Conservation (phyloP, 2,329 filamentous ascomycete genomes). For the Penicillium occitanis region DNA sequence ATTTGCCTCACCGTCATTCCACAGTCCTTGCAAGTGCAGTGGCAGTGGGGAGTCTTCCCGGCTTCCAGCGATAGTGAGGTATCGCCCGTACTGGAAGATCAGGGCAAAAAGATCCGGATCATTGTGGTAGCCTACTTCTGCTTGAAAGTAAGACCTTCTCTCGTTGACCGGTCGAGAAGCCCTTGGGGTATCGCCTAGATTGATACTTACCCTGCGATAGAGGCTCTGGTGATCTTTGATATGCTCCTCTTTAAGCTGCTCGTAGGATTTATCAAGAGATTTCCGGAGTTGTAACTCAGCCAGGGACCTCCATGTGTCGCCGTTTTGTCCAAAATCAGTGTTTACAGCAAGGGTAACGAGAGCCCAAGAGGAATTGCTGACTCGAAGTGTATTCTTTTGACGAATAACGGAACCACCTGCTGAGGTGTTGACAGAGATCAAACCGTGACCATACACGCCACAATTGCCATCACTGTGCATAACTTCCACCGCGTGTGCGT, state of each 20-base stretch:
- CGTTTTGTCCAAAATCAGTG: neutral
- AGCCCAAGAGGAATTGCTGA: neutral
- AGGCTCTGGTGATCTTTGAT: neutral
- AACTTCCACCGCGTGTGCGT: neutral
- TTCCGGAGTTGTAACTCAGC: neutral
- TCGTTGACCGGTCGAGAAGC: neutral
- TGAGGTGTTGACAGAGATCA: neutral
- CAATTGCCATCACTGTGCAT: conserved; percentile 4
- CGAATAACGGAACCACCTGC: neutral
- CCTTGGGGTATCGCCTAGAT: neutral
- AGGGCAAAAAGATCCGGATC: neutral
- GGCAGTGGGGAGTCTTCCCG: conserved; percentile 43
- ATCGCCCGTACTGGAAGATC: conserved; percentile 6
- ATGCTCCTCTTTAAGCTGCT: neutral
- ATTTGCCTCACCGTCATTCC: conserved; percentile 49
- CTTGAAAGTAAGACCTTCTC: neutral
- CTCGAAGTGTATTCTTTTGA: neutral
- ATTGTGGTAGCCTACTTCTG: neutral
- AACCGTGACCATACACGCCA: neutral
- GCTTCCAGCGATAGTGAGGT: conserved; percentile 5
- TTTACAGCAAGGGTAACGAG: neutral
- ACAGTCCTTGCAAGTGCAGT: conserved; percentile 58
- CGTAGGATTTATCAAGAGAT: neutral
- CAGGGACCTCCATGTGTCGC: neutral
- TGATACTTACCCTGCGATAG: neutral